Base-by-base conservation (phyloP, 192 early-diverging fungal genomes). In the Coemansia sp. region DNA sequence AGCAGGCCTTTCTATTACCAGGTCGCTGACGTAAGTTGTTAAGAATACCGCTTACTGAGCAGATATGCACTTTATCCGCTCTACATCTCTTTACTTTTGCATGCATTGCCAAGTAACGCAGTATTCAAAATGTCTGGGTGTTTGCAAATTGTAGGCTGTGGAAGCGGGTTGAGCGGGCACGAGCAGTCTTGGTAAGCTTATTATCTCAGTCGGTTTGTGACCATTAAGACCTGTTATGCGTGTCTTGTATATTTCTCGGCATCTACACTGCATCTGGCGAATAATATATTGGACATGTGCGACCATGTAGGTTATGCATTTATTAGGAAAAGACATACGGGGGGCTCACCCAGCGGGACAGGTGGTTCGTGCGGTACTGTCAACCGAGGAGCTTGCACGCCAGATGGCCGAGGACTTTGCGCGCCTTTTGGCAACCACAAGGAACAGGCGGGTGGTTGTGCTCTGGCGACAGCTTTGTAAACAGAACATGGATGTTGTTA, bases 261-360 rank as follows among this genome's bases (percentile, higher is more conserved):
- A 45, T 14, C 44, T 45, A 50, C 13, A 4, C 6, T 50, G 16
- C 48, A n/a, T 6, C 20, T 32, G 2, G 32, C 2, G 32, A 32
- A 16, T 5, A 56, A 57, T 17, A 56, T 25, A 11, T 2, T 11
- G 13, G 40, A 43, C 8, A 39, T 14, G 7, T 54, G 51, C 51
- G 51, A 25, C 32, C 19, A 63, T 80, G 69, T 80, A 80, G 78
- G 70, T 72, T 8, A 43, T 80, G 62, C 69, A 78, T 71, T 63
- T 78, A 63, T 66, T 78, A 56, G 19, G 40, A 9, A 67, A 54
- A 39, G 50, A 40, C 25, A 49, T 69, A 6, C 42, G 11, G 38
- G 14, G 44, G n/a, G 51, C 63, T 11, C 62, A 22, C 40, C 7
- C 13, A 25, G 40, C 51, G 8, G 22, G 32, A 37, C 68, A 59